Evolutionary conservation across 2,329 filamentous ascomycete species (phyloP).

Genomic region (Aspergillus uvarum): DNA sequence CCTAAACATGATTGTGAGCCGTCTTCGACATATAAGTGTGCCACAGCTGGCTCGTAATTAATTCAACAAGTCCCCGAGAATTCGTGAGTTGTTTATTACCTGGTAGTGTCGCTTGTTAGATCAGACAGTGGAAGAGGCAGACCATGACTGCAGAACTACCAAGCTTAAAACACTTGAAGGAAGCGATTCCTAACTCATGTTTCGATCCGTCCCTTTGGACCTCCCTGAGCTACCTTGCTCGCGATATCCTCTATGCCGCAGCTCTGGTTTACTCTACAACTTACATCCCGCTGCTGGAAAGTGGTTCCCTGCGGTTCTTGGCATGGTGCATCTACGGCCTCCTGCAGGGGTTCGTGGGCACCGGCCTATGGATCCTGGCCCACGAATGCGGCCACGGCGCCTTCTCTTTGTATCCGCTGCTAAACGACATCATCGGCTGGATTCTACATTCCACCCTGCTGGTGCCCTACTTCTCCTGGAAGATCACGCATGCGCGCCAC

Average conservation of each 20-base stretch:
- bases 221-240: background rate
- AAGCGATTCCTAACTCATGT: background rate
- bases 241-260: background rate
- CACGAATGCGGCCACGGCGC: slow-evolving; percentile 69
- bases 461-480: slow-evolving; percentile 72
- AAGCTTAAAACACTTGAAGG: background rate
- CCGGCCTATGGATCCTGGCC: background rate
- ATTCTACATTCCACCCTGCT: slow-evolving; percentile 62
- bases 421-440: slow-evolving; percentile 65
- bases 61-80: too few relatives aligned
- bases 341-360: background rate
- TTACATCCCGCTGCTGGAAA: background rate
- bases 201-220: background rate
- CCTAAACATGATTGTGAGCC: too few relatives aligned
- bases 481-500: slow-evolving; percentile 67
- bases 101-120: too few relatives aligned
- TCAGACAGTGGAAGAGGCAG: too few relatives aligned
- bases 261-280: background rate
- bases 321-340: background rate
- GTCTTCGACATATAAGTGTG: too few relatives aligned
- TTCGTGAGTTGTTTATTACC: too few relatives aligned
- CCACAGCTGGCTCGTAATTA: too few relatives aligned
- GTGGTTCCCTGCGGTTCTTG: background rate
- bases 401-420: slow-evolving; percentile 55
- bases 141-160: background rate